phyloP scores from a whole-genome alignment of 75 land plant genomes.

The Pseudotsuga menziesii region DNA sequence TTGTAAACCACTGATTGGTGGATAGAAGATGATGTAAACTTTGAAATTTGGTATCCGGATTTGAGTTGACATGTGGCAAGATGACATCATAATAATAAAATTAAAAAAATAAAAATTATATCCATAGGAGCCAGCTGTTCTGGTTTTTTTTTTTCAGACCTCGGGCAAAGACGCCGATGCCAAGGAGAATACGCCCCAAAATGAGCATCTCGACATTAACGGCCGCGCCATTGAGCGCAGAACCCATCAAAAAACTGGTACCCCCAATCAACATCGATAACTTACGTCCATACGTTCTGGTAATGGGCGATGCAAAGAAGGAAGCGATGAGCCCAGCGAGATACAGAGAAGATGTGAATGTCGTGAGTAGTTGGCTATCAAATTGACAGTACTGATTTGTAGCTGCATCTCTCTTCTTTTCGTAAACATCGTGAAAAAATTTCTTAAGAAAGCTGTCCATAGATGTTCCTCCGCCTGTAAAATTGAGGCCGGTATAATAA shows the following conservation, averaged over 20 bases:
- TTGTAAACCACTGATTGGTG: no score
- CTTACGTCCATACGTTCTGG: conserved; percentile 1
- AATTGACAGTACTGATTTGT: conserved; percentile 8
- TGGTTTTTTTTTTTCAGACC: no score
- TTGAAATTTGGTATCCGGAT: no score
- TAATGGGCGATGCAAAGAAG: conserved; percentile 3
- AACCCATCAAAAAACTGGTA: conserved; percentile 16
- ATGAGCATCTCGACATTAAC: conserved; percentile 31
- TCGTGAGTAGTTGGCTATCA: conserved; percentile 9
- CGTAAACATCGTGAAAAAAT: conserved; percentile 9
- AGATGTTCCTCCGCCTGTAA: conserved; percentile 17
- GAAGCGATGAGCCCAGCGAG: conserved; percentile 9
- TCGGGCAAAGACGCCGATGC: conserved; percentile 20
- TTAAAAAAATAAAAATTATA: no score
- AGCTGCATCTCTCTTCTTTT: not conserved
- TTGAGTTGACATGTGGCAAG: no score
- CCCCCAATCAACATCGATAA: conserved; percentile 21
- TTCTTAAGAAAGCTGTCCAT: conserved; percentile 13
- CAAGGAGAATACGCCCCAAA: conserved; percentile 32
- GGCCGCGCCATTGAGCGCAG: conserved; percentile 29
- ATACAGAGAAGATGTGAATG: conserved; percentile 15
- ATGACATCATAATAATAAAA: no score
- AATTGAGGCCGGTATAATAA: not conserved
- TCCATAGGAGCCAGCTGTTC: no score
- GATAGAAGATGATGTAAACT: no score